Base-by-base conservation (phyloP, 1,139 yeast species). In the Schwanniomyces etchellsii region DNA sequence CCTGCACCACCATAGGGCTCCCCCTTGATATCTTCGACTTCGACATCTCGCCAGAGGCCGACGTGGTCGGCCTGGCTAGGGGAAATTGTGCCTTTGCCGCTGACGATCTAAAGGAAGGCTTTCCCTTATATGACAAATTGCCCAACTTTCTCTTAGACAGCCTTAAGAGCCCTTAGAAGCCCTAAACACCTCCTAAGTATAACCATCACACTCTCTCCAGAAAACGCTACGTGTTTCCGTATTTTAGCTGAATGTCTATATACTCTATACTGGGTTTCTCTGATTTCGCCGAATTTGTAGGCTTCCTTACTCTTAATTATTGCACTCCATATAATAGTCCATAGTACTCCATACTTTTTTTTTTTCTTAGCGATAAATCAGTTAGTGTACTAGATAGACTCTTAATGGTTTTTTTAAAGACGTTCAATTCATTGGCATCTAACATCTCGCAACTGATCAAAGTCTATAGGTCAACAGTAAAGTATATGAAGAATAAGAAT, bases 1-100 rank as follows among this genome's bases (percentile, higher is more conserved):
- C 73, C 2, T 70, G 74, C 39, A 67, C 74, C 17, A 68, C 75
- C 0, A 50, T 69, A 23, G 72, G 74, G 1, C 41, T 69, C 5
- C 75, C 75, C 6, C 62, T 68, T 61, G 75, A 69, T 41, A 68
- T 68, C 18, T 69, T 70, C 45, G 71, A 69, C 20, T 67, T 70
- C 40, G 75, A 70, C 35, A 57, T 68, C 16, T 40, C 64, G 12
- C 74, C 74, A 14, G 64, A 58, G 30, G 55, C 56, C 12, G 45
- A 38, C 2, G 45, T 43, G 3, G 38, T 27, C 14, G 47, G 45
- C 18, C 33, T 27, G 20, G 58, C 60, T 31, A 42, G 50, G 47
- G 67, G 63, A 3, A 53, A 48, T 28, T 66, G 71, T 45, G 70
- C 71, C 3, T 57, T 62, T 22, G 60, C n/a, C n/a, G n/a, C n/a